A percentile compares a stretch with the other conserved stretches of the same genome.
Evolutionary conservation across 2,329 filamentous ascomycete species (phyloP).

Genomic region (Cordyceps fumosorosea): DNA sequence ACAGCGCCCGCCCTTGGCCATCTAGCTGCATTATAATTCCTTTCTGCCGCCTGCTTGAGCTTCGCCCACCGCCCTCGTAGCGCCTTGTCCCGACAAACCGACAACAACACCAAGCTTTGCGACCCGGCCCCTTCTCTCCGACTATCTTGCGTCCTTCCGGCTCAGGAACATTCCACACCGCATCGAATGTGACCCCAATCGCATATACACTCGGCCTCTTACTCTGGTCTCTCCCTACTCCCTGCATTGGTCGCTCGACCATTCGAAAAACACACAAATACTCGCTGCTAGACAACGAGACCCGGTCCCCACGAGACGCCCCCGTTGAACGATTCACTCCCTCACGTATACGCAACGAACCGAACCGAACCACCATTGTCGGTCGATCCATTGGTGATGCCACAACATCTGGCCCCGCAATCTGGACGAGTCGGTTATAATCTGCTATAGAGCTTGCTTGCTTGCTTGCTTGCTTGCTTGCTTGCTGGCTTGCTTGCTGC

Average conservation of each 20-base stretch:
- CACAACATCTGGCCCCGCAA: neutral
- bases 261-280: neutral
- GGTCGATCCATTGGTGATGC: neutral
- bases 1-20: neutral
- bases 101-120: neutral
- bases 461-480: neutral
- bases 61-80: neutral
- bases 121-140: neutral
- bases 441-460: neutral
- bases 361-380: neutral
- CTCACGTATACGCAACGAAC: neutral
- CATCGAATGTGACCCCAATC: slow-evolving; percentile 7
- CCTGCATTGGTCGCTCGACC: neutral
- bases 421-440: neutral
- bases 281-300: slow-evolving; percentile 9
- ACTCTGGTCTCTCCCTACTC: neutral
- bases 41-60: neutral
- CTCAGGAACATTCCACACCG: neutral
- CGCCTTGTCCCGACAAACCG: neutral
- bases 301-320: neutral
- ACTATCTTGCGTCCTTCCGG: neutral
- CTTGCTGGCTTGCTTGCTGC: neutral
- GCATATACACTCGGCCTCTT: neutral
- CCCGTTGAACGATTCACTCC: neutral
- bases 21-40: neutral